Percentiles rank a stretch among this genome's conserved stretches.
phyloP scores from a whole-genome alignment of 2,329 filamentous ascomycete genomes.

The Diaporthe amygdali region DNA sequence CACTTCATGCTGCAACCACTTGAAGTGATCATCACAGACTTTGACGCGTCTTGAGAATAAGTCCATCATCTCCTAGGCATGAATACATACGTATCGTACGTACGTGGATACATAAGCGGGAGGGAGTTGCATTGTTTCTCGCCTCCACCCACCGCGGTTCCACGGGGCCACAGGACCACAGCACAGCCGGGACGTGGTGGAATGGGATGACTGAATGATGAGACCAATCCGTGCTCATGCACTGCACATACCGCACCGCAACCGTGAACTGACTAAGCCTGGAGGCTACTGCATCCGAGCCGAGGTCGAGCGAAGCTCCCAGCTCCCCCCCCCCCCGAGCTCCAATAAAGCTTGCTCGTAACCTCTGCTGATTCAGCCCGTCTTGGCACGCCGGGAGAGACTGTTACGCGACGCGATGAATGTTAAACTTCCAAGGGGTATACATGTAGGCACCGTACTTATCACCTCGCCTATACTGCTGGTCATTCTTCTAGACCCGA shows the following conservation, averaged over 20 bases:
- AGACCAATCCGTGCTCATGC: constrained; percentile 11
- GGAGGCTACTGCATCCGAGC: background rate
- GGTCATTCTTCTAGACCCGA: background rate
- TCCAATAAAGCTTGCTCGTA: too few species aligned
- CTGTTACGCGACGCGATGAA: background rate
- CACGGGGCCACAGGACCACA: too few species aligned
- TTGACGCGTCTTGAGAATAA: background rate
- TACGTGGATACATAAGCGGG: background rate
- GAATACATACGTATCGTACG: too few species aligned
- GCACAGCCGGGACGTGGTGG: background rate
- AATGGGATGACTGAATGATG: constrained; percentile 13
- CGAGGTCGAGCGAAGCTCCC: background rate
- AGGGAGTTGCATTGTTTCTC: constrained; percentile 1
- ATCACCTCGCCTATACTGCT: background rate
- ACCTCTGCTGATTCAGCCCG: background rate
- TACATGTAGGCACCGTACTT: background rate
- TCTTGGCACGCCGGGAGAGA: background rate
- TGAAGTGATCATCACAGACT: background rate
- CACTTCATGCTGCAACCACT: background rate
- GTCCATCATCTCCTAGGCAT: background rate
- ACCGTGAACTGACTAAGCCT: background rate
- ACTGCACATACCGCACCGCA: background rate
- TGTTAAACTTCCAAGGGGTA: background rate
- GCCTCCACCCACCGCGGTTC: background rate
- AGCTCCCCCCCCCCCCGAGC: background rate